These are phyloP conservation scores for Hyphopichia pseudoburtonii DNA, from an alignment of 1,139 yeast species.

Conservation along the genomic window DNA sequence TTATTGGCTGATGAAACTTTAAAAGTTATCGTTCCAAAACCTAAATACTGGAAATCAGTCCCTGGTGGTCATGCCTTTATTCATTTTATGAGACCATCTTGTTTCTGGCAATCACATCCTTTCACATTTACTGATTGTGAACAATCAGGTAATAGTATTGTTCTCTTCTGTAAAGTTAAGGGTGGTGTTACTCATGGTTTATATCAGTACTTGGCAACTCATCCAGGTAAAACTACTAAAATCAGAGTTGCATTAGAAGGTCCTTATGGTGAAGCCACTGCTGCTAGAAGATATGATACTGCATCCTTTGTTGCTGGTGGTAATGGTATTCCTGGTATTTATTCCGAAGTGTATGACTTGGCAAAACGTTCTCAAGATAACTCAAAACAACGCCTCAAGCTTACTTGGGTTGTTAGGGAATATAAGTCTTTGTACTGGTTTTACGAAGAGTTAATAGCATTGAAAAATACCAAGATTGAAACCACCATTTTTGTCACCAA, in stretches of 20 bases:
- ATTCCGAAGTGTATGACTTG: conserved; percentile 35
- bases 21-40: conserved; percentile 40
- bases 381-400: conserved; percentile 22
- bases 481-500: conserved; percentile 33
- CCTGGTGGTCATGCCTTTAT: conserved; percentile 57
- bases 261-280: conserved; percentile 38
- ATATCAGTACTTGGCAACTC: conserved; percentile 26
- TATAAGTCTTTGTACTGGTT: conserved; percentile 34
- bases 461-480: conserved; percentile 24
- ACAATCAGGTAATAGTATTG: conserved; percentile 21
- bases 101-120: conserved; percentile 48
- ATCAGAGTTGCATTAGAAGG: conserved; percentile 43
- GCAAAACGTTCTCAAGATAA: conserved; percentile 14
- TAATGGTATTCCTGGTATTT: conserved; percentile 44
- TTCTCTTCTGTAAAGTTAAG: conserved; percentile 35
- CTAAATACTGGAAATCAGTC: conserved; percentile 38
- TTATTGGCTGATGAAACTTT: conserved; percentile 41
- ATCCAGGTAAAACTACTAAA: conserved; percentile 23
- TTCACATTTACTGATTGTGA: conserved; percentile 33
- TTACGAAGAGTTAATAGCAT: conserved; percentile 27
- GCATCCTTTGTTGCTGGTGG: conserved; percentile 42
- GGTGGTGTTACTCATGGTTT: conserved; percentile 37
- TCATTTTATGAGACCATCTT: conserved; percentile 37
- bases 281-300: conserved; percentile 29
- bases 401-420: conserved; percentile 40